A percentile compares a stretch with the other conserved stretches of the same genome.
Conservation (phyloP, 1,284 basidiomycete species). For the Schizopora paradoxa region DNA sequence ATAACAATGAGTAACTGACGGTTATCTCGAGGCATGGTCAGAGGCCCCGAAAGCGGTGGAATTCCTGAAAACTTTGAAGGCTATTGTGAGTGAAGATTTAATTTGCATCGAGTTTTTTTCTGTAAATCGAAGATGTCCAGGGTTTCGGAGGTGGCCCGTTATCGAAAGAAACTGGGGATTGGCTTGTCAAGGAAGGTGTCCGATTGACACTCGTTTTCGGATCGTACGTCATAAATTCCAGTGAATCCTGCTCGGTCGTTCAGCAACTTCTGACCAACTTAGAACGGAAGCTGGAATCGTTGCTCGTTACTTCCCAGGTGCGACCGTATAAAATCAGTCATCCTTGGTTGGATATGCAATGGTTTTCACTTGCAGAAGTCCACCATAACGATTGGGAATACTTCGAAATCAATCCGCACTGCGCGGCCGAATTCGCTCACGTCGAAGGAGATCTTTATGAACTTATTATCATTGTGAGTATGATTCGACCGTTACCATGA, state of each 20-base stretch:
- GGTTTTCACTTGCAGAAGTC: too few species aligned
- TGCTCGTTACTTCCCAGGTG: too few species aligned
- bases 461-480: constrained; percentile 9
- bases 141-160: constrained; percentile 29
- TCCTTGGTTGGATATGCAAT: too few species aligned
- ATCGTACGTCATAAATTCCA: too few species aligned
- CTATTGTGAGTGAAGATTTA: constrained; percentile 6
- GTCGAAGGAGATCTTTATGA: constrained; percentile 7
- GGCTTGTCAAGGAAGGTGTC: constrained; percentile 23
- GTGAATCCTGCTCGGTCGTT: background rate
- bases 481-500: background rate
- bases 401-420: constrained; percentile 1
- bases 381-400: constrained; percentile 15
- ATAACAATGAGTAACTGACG: background rate
- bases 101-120: background rate
- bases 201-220: constrained; percentile 6
- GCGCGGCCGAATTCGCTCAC: constrained; percentile 4
- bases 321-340: too few species aligned
- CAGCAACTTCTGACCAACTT: background rate
- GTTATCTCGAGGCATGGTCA: constrained; percentile 11
- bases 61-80: constrained; percentile 5
- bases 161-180: constrained; percentile 25
- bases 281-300: constrained; percentile 5
- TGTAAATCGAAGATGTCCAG: constrained; percentile 14
- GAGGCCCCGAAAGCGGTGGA: constrained; percentile 1